Evolutionary conservation across 257 asterid genomes (phyloP).

Genomic region (Forsythia viridissima): DNA sequence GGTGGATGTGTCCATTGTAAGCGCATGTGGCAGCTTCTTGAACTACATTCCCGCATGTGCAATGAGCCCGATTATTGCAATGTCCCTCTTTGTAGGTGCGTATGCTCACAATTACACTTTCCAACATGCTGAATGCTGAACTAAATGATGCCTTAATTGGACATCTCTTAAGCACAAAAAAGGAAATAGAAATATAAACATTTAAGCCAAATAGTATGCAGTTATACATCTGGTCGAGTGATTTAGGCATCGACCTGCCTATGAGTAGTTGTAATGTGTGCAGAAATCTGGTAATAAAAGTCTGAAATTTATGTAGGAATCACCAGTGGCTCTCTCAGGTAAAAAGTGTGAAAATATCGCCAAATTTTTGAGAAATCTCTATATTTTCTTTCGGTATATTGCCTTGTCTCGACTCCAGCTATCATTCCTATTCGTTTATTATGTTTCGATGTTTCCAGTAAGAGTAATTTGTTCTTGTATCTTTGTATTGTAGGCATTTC

Average conservation of each 20-base stretch:
- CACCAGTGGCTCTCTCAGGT: not conserved
- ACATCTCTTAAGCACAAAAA: not conserved
- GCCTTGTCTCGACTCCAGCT: constrained; percentile 2
- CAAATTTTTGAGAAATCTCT: not conserved
- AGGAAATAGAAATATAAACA: not conserved
- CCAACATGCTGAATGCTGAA: not conserved
- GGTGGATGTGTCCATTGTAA: constrained; percentile 89
- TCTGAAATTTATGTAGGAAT: not conserved
- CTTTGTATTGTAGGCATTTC: constrained; percentile 60
- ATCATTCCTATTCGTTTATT: not conserved
- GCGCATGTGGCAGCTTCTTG: constrained; percentile 96
- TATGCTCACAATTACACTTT: not conserved
- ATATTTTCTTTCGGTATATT: not conserved
- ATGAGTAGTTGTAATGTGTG: not conserved
- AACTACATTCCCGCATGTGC: constrained; percentile 84
- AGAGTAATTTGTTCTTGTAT: not conserved
- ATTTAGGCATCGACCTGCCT: not conserved
- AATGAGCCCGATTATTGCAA: constrained; percentile 73
- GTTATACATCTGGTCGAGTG: not conserved
- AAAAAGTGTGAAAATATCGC: not conserved
- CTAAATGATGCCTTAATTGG: not conserved
- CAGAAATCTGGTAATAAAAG: not conserved
- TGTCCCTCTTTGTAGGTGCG: constrained; percentile 94
- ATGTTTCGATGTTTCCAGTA: not conserved
- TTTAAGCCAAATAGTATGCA: not conserved